phyloP scores from a whole-genome alignment of 208 protist species.

The Leishmania braziliensis region DNA sequence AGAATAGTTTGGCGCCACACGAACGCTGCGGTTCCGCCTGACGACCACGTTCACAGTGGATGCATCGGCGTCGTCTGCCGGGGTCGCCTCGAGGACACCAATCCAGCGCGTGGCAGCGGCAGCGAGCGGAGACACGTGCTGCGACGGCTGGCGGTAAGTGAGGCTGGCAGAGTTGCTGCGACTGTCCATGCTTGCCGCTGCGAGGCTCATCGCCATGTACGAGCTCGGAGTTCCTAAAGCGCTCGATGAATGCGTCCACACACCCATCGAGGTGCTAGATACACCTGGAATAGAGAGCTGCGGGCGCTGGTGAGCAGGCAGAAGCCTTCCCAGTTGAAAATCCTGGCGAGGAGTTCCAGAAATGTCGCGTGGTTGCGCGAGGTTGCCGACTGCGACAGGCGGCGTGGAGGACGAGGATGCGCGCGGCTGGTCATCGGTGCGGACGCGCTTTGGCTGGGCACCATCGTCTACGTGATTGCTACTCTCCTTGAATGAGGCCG shows the following conservation, averaged over 20 bases:
- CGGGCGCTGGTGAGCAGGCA: slow-evolving; percentile 11
- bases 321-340: neutral
- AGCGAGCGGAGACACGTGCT: neutral
- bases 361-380: neutral
- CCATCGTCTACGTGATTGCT: neutral
- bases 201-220: neutral
- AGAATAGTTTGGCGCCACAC: slow-evolving; percentile 13
- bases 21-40: slow-evolving; percentile 21
- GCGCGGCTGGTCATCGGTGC: neutral
- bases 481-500: neutral
- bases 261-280: neutral
- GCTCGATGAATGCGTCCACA: slow-evolving; percentile 13
- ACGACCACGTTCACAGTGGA: slow-evolving; percentile 32
- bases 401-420: neutral
- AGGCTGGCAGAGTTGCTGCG: slow-evolving; percentile 2
- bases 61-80: slow-evolving; percentile 4
- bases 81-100: slow-evolving; percentile 6
- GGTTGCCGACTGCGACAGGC: neutral
- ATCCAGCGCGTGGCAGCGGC: slow-evolving; percentile 19
- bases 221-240: slow-evolving; percentile 11
- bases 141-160: neutral
- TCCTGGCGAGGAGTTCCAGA: neutral
- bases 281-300: slow-evolving; percentile 13
- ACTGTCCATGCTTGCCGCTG: neutral
- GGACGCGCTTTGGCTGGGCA: slow-evolving; percentile 1